These are phyloP conservation scores for Rhizomucor pusillus DNA, from an alignment of 371 early-diverging fungal genomes.

Conservation along the genomic window DNA sequence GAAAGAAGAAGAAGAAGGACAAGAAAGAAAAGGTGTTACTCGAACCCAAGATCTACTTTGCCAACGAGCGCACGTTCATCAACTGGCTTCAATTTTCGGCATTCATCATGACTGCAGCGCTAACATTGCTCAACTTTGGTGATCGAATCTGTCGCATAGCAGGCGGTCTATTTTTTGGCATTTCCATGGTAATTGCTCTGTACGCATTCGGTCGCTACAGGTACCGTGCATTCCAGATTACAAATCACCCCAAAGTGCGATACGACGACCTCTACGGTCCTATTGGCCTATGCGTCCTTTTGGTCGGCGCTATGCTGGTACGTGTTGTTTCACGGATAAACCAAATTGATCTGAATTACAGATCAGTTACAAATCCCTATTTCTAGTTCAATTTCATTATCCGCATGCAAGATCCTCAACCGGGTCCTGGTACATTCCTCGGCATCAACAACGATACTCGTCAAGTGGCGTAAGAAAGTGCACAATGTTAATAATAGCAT, in stretches of 20 bases:
- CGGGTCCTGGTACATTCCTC: slow-evolving; percentile 10
- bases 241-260: slow-evolving; percentile 48
- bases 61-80: slow-evolving; percentile 96
- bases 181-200: slow-evolving; percentile 68
- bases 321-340: slow-evolving; percentile 31
- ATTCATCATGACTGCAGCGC: slow-evolving; percentile 57
- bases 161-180: slow-evolving; percentile 70
- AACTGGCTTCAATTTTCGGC: slow-evolving; percentile 74
- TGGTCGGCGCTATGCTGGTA: slow-evolving; percentile 75
- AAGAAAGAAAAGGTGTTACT: slow-evolving; percentile 37
- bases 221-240: slow-evolving; percentile 73
- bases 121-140: slow-evolving; percentile 78
- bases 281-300: slow-evolving; percentile 75
- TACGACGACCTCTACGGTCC: slow-evolving; percentile 72
- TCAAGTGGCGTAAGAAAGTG: slow-evolving; percentile 3
- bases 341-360: too few species aligned
- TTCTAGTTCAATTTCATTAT: slow-evolving; percentile 21
- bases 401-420: slow-evolving; percentile 7
- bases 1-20: slow-evolving; percentile 10
- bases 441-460: slow-evolving; percentile 14
- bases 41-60: slow-evolving; percentile 97
- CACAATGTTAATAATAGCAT: neutral
- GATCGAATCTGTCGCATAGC: slow-evolving; percentile 56
- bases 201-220: slow-evolving; percentile 85
- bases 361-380: neutral